Evolutionary conservation across 805 yeast species (phyloP), one percentile per base, ranked within the genome.

Genomic region (Candida tallmaniae): DNA sequence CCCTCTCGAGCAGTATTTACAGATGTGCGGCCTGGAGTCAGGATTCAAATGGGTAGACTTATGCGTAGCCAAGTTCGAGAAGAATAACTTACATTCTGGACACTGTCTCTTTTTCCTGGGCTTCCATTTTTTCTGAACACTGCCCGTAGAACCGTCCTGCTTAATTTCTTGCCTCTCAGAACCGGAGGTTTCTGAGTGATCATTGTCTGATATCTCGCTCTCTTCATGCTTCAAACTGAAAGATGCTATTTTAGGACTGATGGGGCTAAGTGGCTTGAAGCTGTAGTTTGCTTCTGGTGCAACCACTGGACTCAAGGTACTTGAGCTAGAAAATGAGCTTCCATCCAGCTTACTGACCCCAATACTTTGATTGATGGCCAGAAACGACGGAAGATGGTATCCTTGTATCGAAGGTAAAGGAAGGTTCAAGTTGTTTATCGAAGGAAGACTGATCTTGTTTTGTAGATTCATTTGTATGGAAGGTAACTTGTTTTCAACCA

Each of bases 41-140:
- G 82, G 84, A 35, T 78, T 77, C 32, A 80, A 57, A 54, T 84
- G 96, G 12, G 87, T 83, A 1, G 88, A 75, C 54, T 77, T 78
- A 58, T 84, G 96, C 5, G 95, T 86, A 17, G 90, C 85, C 46
- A 87, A 64, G 52, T 87, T 88, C 36, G 86, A 76, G 56, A 81
- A 88, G 50, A 65, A 78, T 36, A 76, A 65, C 42, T 67, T 70
- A 52, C 93, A 83, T 35, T 75, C 76, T 0, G 83, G 80, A 50
- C 93, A 83, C 57, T 79, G 81, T 53, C 79, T 72, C 69, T 79
- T 81, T 58, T 74, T 76, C 36, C 86, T 63, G 17, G 76, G 76
- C 39, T 65, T 65, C 54, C 65, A 56, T 31, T 35, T 35, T 22
- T 34, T 34, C 32, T 35, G 23, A 3, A 21, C 32, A 6, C 6